Percentiles rank a stretch among this genome's conserved stretches.
Evolutionary conservation across 2,329 filamentous ascomycete genomes (phyloP).

Genomic region (Cladophialophora psammophila): DNA sequence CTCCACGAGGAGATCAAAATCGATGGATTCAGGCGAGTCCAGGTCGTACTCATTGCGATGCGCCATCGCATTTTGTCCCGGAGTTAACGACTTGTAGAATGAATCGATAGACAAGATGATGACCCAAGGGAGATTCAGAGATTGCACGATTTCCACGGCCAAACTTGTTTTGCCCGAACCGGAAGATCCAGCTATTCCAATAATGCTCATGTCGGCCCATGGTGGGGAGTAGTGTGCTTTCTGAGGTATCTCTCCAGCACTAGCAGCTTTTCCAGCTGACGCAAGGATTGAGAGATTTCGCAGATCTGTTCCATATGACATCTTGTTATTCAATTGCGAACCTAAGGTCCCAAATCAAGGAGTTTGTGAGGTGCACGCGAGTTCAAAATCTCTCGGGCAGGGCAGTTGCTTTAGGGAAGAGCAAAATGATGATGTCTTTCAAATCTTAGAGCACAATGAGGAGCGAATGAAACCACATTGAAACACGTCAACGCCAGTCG

Average conservation of each 20-base stretch:
- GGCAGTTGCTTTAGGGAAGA: background rate
- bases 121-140: conserved; percentile 94
- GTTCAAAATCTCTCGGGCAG: background rate
- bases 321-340: background rate
- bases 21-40: conserved; percentile 90
- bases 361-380: background rate
- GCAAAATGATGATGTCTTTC: background rate
- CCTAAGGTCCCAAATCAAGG: background rate
- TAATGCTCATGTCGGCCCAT: conserved; percentile 96
- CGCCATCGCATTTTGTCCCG: conserved; percentile 78
- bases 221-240: conserved; percentile 84
- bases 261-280: conserved; percentile 19
- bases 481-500: conserved; percentile 7
- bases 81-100: conserved; percentile 89
- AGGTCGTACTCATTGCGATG: conserved; percentile 96
- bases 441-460: background rate
- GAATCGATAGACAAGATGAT: conserved; percentile 98
- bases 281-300: conserved; percentile 24
- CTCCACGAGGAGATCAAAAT: conserved; percentile 88
- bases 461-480: background rate
- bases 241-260: conserved; percentile 30
- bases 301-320: conserved; percentile 3
- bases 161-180: conserved; percentile 95
- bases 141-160: conserved; percentile 86
- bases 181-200: conserved; percentile 93